Conservation (phyloP, 2,329 filamentous ascomycete genomes). For the Phaeosphaeria sp. region DNA sequence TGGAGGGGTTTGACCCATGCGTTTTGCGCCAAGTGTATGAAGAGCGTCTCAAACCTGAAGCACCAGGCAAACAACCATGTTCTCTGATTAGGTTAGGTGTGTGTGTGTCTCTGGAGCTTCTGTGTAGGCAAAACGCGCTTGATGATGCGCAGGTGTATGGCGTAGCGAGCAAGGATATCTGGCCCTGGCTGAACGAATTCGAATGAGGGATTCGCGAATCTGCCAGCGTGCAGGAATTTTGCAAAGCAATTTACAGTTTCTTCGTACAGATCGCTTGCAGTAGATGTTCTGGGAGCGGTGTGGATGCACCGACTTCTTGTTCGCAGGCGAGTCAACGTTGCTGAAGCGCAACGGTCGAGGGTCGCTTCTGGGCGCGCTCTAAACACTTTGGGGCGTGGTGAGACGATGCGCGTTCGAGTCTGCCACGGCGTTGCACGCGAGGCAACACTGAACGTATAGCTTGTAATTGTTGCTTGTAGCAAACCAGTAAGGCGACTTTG, state of each 20-base stretch:
- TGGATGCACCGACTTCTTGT: background rate
- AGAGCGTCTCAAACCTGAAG: conserved; percentile 50
- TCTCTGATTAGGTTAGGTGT: conserved; percentile 27
- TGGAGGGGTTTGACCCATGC: conserved; percentile 36
- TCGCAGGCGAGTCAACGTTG: conserved; percentile 8
- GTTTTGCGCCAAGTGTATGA: conserved; percentile 42
- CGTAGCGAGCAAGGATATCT: conserved; percentile 22
- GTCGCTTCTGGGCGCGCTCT: conserved; percentile 15
- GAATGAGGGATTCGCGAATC: background rate
- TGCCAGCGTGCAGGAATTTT: background rate
- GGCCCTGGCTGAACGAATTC: background rate
- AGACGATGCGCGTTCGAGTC: conserved; percentile 44
- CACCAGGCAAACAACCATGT: conserved; percentile 47
- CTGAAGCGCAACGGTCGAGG: conserved; percentile 8
- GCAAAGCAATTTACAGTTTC: background rate
- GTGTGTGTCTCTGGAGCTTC: conserved; percentile 17
- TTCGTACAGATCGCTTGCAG: conserved; percentile 5
- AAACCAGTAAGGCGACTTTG: conserved; percentile 4
- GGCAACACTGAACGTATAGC: conserved; percentile 9
- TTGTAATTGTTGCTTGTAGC: background rate
- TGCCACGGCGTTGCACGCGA: conserved; percentile 18
- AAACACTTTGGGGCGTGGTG: conserved; percentile 40
- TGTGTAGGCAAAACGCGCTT: conserved; percentile 21
- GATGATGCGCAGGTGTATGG: conserved; percentile 31
- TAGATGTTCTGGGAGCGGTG: conserved; percentile 15